Evolutionary conservation across 1,139 yeast genomes (phyloP).

Genomic region (Williopsis jadinii): DNA sequence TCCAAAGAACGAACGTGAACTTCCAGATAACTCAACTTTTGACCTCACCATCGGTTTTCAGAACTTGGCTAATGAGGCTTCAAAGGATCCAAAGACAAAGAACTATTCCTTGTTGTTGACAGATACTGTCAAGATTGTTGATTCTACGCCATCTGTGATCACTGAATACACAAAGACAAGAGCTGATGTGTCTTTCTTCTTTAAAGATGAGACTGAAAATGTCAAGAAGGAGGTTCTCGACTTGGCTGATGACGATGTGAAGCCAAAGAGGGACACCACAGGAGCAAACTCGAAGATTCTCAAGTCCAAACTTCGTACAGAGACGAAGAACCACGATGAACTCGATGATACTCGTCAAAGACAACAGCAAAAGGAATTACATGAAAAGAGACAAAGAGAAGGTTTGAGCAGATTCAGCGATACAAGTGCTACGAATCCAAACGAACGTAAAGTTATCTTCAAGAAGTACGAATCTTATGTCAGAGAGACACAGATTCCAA

Average conservation of each 20-base stretch:
- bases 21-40: constrained; percentile 69
- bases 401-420: constrained; percentile 75
- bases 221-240: constrained; percentile 26
- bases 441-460: constrained; percentile 68
- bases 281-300: constrained; percentile 45
- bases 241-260: constrained; percentile 20
- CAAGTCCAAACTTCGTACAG: constrained; percentile 77
- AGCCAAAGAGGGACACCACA: constrained; percentile 17
- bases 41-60: constrained; percentile 75
- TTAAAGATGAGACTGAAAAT: constrained; percentile 57
- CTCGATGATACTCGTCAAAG: constrained; percentile 77
- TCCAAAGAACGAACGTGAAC: constrained; percentile 60
- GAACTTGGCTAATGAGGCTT: constrained; percentile 39
- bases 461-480: constrained; percentile 92
- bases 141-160: constrained; percentile 52
- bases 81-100: constrained; percentile 39
- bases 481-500: constrained; percentile 87
- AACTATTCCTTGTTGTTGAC: constrained; percentile 66
- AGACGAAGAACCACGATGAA: constrained; percentile 65
- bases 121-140: constrained; percentile 76
- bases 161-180: constrained; percentile 71
- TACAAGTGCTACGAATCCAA: constrained; percentile 61
- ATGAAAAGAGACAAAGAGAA: constrained; percentile 78
- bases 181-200: constrained; percentile 76
- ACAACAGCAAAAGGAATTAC: constrained; percentile 76